Conservation (phyloP, 352 stramenopile species). For the Thraustochytrium sp. region DNA sequence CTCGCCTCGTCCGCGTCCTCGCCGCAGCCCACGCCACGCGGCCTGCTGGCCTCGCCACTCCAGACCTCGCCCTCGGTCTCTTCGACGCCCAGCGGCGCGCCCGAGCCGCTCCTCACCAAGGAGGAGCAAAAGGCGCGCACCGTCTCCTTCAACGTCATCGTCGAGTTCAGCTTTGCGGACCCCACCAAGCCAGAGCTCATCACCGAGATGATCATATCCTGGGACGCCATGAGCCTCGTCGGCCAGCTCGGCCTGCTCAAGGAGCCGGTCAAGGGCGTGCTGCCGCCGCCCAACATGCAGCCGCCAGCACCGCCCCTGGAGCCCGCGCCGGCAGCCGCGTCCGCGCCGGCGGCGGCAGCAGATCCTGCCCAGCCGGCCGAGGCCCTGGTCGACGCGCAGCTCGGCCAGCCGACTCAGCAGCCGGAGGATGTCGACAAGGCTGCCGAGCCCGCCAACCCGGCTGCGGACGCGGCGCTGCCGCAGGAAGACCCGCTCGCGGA, state of each 20-base stretch:
- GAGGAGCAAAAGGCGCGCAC: constrained; percentile 37
- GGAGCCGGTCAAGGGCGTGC: constrained; percentile 8
- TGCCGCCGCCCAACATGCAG: neutral
- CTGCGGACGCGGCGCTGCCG: neutral
- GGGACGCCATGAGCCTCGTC: constrained; percentile 39
- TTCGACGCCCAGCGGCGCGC: constrained; percentile 4
- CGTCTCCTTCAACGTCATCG: constrained; percentile 40
- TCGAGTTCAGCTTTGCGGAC: constrained; percentile 45
- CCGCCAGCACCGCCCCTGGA: too few species aligned
- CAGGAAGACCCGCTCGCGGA: neutral
- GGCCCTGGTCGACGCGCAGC: neutral
- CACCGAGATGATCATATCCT: constrained; percentile 44
- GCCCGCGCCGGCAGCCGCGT: neutral
- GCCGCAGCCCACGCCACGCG: too few species aligned
- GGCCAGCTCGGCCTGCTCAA: constrained; percentile 33
- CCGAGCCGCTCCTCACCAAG: constrained; percentile 16
- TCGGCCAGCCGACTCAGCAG: neutral
- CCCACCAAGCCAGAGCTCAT: constrained; percentile 36
- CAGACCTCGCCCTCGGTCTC: neutral
- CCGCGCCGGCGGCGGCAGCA: too few species aligned
- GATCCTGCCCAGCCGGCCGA: neutral
- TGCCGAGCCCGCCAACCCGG: neutral
- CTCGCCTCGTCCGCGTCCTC: too few species aligned
- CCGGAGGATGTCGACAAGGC: too few species aligned
- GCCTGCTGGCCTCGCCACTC: neutral